Percentiles rank a stretch among this genome's conserved stretches.
Evolutionary conservation across 2,329 filamentous ascomycete genomes (phyloP).

Genomic region (Sporothrix protearum): DNA sequence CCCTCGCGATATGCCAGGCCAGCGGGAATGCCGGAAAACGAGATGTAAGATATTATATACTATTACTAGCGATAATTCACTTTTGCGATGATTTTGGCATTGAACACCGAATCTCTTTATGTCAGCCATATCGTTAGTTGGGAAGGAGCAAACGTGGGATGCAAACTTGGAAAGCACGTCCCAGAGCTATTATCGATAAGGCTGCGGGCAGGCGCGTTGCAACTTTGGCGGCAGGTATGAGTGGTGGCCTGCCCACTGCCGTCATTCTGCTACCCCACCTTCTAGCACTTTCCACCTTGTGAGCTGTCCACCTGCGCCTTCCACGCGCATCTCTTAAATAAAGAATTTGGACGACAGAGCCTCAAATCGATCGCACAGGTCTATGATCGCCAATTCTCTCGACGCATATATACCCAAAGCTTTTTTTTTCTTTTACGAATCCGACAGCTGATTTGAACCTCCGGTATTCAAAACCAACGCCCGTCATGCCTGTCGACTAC

Average conservation of each 20-base stretch:
- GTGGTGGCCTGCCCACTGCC: not conserved
- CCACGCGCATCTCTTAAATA: not conserved
- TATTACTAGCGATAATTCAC: not conserved
- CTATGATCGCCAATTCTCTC: too few species aligned
- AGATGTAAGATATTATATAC: slow-evolving; percentile 10
- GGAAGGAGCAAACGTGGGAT: not conserved
- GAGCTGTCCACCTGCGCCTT: not conserved
- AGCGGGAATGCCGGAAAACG: not conserved
- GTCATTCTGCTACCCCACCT: slow-evolving; percentile 20
- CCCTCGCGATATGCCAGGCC: not conserved
- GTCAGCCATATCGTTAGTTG: not conserved
- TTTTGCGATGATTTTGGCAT: not conserved
- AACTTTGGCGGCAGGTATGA: not conserved
- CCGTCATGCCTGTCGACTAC: slow-evolving; percentile 50
- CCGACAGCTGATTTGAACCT: not conserved
- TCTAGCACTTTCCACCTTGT: slow-evolving; percentile 20
- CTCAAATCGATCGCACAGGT: not conserved
- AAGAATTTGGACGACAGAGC: not conserved
- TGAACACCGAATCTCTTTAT: not conserved
- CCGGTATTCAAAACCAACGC: not conserved
- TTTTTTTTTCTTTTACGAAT: not conserved
- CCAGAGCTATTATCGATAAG: slow-evolving; percentile 25
- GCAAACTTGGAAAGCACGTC: not conserved
- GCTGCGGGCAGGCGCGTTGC: not conserved
- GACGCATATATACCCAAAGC: too few species aligned